Conservation (phyloP, 2,329 filamentous ascomycete genomes). For the Rutstroemia sydowiana region DNA sequence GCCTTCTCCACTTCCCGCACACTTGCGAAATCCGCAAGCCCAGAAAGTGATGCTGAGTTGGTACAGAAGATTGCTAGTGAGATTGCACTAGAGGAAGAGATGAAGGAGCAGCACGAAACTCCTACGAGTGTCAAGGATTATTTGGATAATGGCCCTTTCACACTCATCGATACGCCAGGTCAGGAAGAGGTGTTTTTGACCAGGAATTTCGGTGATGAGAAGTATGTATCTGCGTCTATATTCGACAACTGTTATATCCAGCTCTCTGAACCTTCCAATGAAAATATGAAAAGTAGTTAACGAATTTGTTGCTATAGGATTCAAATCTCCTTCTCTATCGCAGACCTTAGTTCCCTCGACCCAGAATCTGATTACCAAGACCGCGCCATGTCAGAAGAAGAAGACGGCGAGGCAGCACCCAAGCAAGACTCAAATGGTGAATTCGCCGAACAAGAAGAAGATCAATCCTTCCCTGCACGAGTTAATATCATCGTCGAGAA, state of each 20-base stretch:
- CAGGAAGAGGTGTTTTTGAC: slow-evolving; percentile 82
- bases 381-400: slow-evolving; percentile 46
- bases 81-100: slow-evolving; percentile 74
- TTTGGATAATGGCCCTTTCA: slow-evolving; percentile 75
- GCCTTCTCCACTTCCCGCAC: slow-evolving; percentile 35
- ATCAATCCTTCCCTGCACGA: slow-evolving; percentile 64
- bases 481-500: slow-evolving; percentile 87
- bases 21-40: slow-evolving; percentile 29
- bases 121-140: slow-evolving; percentile 80
- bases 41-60: slow-evolving; percentile 68
- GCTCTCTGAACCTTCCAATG: slow-evolving; percentile 27
- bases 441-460: slow-evolving; percentile 41
- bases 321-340: slow-evolving; percentile 76
- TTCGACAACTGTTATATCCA: not conserved
- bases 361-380: slow-evolving; percentile 53
- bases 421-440: slow-evolving; percentile 49
- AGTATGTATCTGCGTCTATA: slow-evolving; percentile 44
- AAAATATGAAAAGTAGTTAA: slow-evolving; percentile 17
- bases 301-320: slow-evolving; percentile 42
- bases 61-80: slow-evolving; percentile 79
- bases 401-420: slow-evolving; percentile 34
- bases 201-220: slow-evolving; percentile 80
- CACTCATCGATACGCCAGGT: slow-evolving; percentile 74
- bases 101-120: slow-evolving; percentile 61
- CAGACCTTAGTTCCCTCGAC: slow-evolving; percentile 65